A percentile compares a stretch with the other conserved stretches of the same genome.
phyloP scores from a whole-genome alignment of 2,329 filamentous ascomycete genomes.

The Microdochium paspali region DNA sequence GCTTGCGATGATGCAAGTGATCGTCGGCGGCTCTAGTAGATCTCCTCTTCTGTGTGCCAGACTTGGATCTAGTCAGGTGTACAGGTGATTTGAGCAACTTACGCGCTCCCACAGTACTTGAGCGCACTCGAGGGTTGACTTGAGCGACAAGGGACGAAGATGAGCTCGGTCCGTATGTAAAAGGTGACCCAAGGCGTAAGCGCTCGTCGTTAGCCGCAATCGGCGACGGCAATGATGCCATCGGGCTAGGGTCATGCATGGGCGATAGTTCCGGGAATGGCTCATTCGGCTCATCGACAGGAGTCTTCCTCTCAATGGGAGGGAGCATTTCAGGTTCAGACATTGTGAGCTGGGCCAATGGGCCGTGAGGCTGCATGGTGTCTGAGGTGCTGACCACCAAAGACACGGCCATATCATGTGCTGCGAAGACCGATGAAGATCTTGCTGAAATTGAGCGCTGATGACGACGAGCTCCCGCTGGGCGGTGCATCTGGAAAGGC shows the following conservation, averaged over 20 bases:
- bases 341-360: conserved; percentile 49
- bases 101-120: conserved; percentile 38
- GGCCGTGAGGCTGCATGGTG: conserved; percentile 53
- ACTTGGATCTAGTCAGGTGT: conserved; percentile 37
- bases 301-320: conserved; percentile 3
- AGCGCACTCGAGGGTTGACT: conserved; percentile 29
- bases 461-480: conserved; percentile 36
- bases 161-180: conserved; percentile 52
- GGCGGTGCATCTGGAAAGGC: conserved; percentile 33
- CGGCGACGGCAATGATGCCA: background rate
- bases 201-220: conserved; percentile 12
- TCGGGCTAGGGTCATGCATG: background rate
- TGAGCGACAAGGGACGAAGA: conserved; percentile 36
- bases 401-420: conserved; percentile 54
- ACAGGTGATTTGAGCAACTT: conserved; percentile 44
- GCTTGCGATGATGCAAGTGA: conserved; percentile 35
- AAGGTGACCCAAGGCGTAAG: conserved; percentile 42
- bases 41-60: conserved; percentile 45
- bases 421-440: conserved; percentile 42
- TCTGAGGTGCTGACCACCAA: conserved; percentile 54
- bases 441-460: conserved; percentile 36
- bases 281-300: conserved; percentile 3
- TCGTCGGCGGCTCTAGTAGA: conserved; percentile 35
- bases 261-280: background rate
- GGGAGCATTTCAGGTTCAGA: conserved; percentile 22